Conservation (phyloP, 164 flowering plant species). For the Amborella trichopoda region DNA sequence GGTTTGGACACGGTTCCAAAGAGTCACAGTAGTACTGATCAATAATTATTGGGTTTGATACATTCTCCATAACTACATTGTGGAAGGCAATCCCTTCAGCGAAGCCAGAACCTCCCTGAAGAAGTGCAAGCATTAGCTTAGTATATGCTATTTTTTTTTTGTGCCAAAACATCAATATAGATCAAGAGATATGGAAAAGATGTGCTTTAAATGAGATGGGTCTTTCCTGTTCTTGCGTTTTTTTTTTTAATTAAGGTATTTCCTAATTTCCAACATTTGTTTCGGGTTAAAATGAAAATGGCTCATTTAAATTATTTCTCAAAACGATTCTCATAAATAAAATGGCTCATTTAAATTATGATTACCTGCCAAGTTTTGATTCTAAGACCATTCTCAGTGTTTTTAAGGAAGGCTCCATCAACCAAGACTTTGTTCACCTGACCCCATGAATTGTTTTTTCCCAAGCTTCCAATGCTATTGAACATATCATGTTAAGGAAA, state of each 20-base stretch:
- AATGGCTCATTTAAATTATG: too few relatives aligned
- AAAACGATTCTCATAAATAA: too few relatives aligned
- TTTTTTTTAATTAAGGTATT: too few relatives aligned
- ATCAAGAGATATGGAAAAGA: too few relatives aligned
- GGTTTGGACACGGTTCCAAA: slow-evolving; percentile 47
- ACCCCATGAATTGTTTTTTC: slow-evolving; percentile 34
- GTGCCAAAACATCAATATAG: too few relatives aligned
- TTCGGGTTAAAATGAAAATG: too few relatives aligned
- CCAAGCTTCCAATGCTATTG: slow-evolving; percentile 85
- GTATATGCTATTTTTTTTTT: too few relatives aligned
- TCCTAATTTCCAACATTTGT: too few relatives aligned
- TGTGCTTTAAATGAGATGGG: too few relatives aligned
- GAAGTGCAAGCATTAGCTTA: slow-evolving; percentile 1
- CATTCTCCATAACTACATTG: slow-evolving; percentile 67
- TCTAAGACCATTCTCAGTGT: slow-evolving; percentile 76
- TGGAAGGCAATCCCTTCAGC: slow-evolving; percentile 38
- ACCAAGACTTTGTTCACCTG: slow-evolving; percentile 50
- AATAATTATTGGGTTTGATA: slow-evolving; percentile 75
- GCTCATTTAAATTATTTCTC: too few relatives aligned
- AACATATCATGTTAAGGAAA: background rate
- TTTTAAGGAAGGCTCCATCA: slow-evolving; percentile 40
- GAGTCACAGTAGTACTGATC: slow-evolving; percentile 96
- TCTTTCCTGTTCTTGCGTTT: too few relatives aligned
- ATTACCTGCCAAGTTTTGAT: slow-evolving; percentile 97
- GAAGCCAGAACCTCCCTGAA: slow-evolving; percentile 83